A percentile compares a stretch with the other conserved stretches of the same genome.
phyloP scores from a whole-genome alignment of 1,139 yeast genomes.

The Suhomyces bribrorum region DNA sequence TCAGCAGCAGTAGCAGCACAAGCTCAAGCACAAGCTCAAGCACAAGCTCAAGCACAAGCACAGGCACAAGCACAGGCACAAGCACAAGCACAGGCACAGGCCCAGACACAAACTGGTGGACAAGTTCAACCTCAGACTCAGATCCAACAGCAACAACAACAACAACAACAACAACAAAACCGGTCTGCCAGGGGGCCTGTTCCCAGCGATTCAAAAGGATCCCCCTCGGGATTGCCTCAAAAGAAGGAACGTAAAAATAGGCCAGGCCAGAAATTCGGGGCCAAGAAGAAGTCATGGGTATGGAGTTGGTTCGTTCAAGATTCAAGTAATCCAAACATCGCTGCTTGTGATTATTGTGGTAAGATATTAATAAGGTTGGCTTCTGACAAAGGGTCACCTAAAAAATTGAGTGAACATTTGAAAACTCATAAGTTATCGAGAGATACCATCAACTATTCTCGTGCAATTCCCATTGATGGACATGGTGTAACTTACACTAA shows the following conservation, averaged over 20 bases:
- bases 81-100: slow-evolving; percentile 16
- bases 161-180: slow-evolving; percentile 15
- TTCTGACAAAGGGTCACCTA: slow-evolving; percentile 61
- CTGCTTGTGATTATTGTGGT: slow-evolving; percentile 57
- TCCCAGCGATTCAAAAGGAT: slow-evolving; percentile 6
- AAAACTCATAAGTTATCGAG: slow-evolving; percentile 53
- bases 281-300: slow-evolving; percentile 61
- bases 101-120: slow-evolving; percentile 11
- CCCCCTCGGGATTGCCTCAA: slow-evolving; percentile 4
- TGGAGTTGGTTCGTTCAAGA: slow-evolving; percentile 65
- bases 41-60: slow-evolving; percentile 19
- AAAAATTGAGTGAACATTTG: slow-evolving; percentile 57
- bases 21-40: slow-evolving; percentile 16
- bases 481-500: slow-evolving; percentile 37
- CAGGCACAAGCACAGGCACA: slow-evolving; percentile 22
- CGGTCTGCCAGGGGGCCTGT: slow-evolving; percentile 6
- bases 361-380: slow-evolving; percentile 48
- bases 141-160: slow-evolving; percentile 14
- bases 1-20: slow-evolving; percentile 7
- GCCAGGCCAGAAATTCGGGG: slow-evolving; percentile 48
- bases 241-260: slow-evolving; percentile 32
- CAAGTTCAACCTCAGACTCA: slow-evolving; percentile 10
- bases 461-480: slow-evolving; percentile 43
- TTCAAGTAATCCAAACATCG: slow-evolving; percentile 46
- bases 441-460: slow-evolving; percentile 36